Percentiles rank a stretch among this genome's conserved stretches.
phyloP scores from a whole-genome alignment of 1,284 basidiomycete genomes.

The Apiotrichum sp. region DNA sequence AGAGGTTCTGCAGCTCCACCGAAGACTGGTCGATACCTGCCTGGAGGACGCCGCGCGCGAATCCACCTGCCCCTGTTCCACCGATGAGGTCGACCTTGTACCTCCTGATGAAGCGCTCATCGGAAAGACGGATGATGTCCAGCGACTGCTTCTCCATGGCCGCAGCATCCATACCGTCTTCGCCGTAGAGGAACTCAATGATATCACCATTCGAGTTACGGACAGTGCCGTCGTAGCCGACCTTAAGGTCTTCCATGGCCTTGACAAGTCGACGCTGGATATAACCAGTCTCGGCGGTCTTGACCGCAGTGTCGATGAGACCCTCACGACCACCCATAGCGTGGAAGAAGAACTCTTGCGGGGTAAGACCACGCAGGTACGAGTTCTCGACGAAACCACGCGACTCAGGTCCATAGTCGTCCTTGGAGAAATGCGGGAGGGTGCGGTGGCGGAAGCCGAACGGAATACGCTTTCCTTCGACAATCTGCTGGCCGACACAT shows the following conservation, averaged over 20 bases:
- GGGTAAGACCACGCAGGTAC: conserved; percentile 93
- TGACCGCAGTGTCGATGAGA: conserved; percentile 98
- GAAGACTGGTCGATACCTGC: conserved; percentile 92
- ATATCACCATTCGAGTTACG: conserved; percentile 93
- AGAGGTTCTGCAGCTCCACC: conserved; percentile 74
- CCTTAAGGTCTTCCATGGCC: conserved; percentile 95
- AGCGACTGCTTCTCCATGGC: conserved; percentile 94
- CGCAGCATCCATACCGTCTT: conserved; percentile 98
- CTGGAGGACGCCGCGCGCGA: conserved; percentile 73
- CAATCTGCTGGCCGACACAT: conserved; percentile 96
- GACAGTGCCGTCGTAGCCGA: conserved; percentile 96
- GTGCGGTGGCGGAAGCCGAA: conserved; percentile 97
- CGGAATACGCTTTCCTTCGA: conserved; percentile 96
- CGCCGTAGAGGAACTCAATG: conserved; percentile 94
- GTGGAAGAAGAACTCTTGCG: conserved; percentile 99
- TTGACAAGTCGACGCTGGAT: conserved; percentile 98
- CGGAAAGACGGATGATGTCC: conserved; percentile 76
- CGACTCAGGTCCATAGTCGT: conserved; percentile 98
- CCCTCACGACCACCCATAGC: conserved; percentile 99
- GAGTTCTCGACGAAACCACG: conserved; percentile 99
- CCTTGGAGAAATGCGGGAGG: conserved; percentile 95
- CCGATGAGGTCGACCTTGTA: conserved; percentile 86
- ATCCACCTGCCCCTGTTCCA: conserved; percentile 56
- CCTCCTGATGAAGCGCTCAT: conserved; percentile 79
- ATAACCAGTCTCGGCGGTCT: conserved; percentile 99